These are phyloP conservation scores for Phytophthora tubulina DNA, from an alignment of 352 stramenopile species.

Conservation along the genomic window DNA sequence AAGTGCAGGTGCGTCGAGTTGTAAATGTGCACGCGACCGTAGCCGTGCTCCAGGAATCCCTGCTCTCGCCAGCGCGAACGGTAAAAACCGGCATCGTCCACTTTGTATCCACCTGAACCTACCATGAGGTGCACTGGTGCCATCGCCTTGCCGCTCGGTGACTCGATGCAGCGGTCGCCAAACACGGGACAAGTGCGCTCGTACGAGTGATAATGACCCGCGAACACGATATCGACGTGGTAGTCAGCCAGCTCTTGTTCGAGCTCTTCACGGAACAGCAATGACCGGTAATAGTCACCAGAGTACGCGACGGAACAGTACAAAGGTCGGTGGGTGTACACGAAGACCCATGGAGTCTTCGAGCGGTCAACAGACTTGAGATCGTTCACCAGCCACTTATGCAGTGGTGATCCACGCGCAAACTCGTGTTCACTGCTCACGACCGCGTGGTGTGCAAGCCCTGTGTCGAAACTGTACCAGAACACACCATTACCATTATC, in stretches of 20 bases:
- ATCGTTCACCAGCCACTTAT: conserved; percentile 65
- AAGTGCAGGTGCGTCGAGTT: conserved; percentile 64
- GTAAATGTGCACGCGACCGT: conserved; percentile 66
- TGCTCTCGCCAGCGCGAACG: conserved; percentile 42
- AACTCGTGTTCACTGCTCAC: conserved; percentile 71
- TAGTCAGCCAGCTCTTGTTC: conserved; percentile 61
- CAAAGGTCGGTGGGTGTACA: conserved; percentile 69
- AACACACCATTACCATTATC: conserved; percentile 63
- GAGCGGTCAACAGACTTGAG: conserved; percentile 58
- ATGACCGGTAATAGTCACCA: conserved; percentile 49
- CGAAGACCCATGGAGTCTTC: conserved; percentile 67
- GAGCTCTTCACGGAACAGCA: conserved; percentile 54
- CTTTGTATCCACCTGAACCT: conserved; percentile 51
- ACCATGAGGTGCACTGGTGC: conserved; percentile 68
- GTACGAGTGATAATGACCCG: conserved; percentile 72
- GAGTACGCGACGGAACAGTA: conserved; percentile 63
- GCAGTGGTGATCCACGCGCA: conserved; percentile 47
- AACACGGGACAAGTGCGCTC: conserved; percentile 71
- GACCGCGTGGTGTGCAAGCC: conserved; percentile 61
- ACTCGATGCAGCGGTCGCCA: conserved; percentile 51
- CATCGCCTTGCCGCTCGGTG: conserved; percentile 46
- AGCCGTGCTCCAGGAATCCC: conserved; percentile 55
- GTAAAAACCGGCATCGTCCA: conserved; percentile 57
- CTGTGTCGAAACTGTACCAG: conserved; percentile 71
- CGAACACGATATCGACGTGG: conserved; percentile 67